phyloP scores from a whole-genome alignment of 108 stramenopile genomes.

The Skeletonema menzelii region DNA sequence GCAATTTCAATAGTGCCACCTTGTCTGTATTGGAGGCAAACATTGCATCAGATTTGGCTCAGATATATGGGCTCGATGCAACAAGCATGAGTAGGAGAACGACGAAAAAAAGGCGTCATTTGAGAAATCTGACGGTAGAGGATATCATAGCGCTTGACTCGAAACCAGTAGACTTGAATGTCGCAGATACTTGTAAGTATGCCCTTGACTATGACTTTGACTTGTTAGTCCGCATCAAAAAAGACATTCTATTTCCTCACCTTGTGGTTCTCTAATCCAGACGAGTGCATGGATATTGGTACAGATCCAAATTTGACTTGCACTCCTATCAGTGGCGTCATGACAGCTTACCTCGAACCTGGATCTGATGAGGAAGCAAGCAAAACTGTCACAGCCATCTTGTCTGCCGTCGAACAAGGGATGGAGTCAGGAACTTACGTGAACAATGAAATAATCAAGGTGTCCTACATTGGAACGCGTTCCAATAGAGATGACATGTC shows the following conservation, averaged over 20 bases:
- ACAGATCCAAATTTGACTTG: background rate
- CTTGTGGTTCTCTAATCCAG: background rate
- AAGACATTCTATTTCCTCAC: background rate
- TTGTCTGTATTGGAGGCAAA: background rate
- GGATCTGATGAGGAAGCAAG: background rate
- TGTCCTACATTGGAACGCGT: slow-evolving; percentile 8
- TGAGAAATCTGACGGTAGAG: background rate
- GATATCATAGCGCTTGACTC: slow-evolving; percentile 1
- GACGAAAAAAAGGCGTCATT: background rate
- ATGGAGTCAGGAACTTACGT: slow-evolving; percentile 7
- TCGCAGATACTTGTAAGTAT: background rate
- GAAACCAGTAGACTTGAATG: background rate
- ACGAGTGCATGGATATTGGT: background rate
- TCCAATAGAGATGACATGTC: background rate
- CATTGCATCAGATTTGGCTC: background rate
- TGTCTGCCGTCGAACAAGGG: slow-evolving; percentile 3
- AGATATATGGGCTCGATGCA: background rate
- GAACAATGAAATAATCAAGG: slow-evolving; percentile 13
- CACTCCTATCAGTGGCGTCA: slow-evolving; percentile 12
- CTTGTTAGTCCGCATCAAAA: background rate
- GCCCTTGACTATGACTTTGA: background rate
- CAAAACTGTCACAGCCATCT: slow-evolving; percentile 5
- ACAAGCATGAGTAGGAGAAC: background rate
- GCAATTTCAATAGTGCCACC: background rate
- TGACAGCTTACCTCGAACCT: slow-evolving; percentile 5